Evolutionary conservation across 148 eudicot species (phyloP), one percentile per base, ranked within the genome.

Genomic region (Arbutus unedo): DNA sequence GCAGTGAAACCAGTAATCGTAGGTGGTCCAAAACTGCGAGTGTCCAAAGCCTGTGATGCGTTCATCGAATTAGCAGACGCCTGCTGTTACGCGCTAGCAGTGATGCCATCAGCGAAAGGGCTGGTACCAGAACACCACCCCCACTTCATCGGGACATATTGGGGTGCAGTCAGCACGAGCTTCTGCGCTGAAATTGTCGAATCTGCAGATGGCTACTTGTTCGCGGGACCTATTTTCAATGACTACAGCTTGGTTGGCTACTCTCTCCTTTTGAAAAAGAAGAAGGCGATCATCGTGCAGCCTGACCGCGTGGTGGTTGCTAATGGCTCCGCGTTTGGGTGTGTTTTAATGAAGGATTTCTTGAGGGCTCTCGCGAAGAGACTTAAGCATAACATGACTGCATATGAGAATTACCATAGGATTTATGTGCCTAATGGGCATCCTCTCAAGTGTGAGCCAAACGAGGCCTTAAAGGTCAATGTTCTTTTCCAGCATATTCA

Each of bases 211-310:
- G 96, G 94, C 3, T 94, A 94, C 82, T 3, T 94, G 4, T 94
- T 94, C 67, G 96, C 93, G 8, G 96, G 96, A 0, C 98, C 98
- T 15, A 91, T 92, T 8, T 94, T 94, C 85, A 94, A 92, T 38
- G 98, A 94, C 86, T 94, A 92, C 85, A 94, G 96, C 85, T 94
- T 96, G 3, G 96, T 94, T 53, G 98, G 98, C 9, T 94, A 94
- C 84, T 94, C 98, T 3, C 81, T 94, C 38, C 93, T 94, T 76
- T 90, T 94, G 74, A 94, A 92, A 86, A 91, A 73, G 71, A 95
- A 94, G 86, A 94, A 94, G 89, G 93, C 93, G 0, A 88, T 94
- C 55, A 79, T 92, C 1, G 90, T 94, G 74, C 93, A 92, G 82
- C 94, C 96, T 66, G 91, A 94, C 67, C 93, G 98, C 25, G 94